A percentile compares a stretch with the other conserved stretches of the same genome.
These are phyloP conservation scores for Amphirosellinia nigrospora DNA, from an alignment of 495 filamentous ascomycete species.

Conservation along the genomic window DNA sequence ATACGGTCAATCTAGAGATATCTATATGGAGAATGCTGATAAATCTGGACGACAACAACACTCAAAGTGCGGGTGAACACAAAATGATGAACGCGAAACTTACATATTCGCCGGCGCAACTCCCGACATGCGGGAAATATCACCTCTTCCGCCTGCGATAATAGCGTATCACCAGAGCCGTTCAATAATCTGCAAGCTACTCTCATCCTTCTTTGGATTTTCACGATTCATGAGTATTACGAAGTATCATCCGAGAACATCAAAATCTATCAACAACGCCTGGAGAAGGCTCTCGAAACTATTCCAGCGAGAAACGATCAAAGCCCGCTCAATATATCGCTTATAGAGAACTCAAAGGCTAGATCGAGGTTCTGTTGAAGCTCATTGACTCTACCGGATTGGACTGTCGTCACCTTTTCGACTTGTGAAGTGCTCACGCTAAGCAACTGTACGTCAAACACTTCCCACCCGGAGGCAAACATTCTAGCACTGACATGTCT, in stretches of 20 bases:
- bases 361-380: conserved; percentile 45
- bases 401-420: conserved; percentile 54
- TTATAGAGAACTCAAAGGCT: conserved; percentile 49
- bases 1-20: conserved; percentile 56
- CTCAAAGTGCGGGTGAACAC: neutral
- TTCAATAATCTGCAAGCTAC: conserved; percentile 46
- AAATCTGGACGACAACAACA: neutral
- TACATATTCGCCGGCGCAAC: conserved; percentile 36
- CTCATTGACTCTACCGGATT: conserved; percentile 42
- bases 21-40: conserved; percentile 42
- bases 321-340: conserved; percentile 40
- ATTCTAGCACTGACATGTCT: neutral
- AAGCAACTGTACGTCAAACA: conserved; percentile 42
- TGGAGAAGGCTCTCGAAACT: conserved; percentile 32
- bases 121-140: conserved; percentile 18
- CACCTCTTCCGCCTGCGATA: conserved; percentile 29
- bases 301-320: conserved; percentile 39
- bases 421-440: conserved; percentile 48
- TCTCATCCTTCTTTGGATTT: conserved; percentile 43
- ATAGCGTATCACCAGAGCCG: conserved; percentile 53
- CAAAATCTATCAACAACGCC: neutral
- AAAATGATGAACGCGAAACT: conserved; percentile 38
- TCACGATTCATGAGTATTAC: conserved; percentile 38
- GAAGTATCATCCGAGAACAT: conserved; percentile 12
- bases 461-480: neutral